Percentiles rank a stretch among this genome's conserved stretches.
Evolutionary conservation across 352 stramenopile species (phyloP).

Genomic region (Pythium folliculosum): DNA sequence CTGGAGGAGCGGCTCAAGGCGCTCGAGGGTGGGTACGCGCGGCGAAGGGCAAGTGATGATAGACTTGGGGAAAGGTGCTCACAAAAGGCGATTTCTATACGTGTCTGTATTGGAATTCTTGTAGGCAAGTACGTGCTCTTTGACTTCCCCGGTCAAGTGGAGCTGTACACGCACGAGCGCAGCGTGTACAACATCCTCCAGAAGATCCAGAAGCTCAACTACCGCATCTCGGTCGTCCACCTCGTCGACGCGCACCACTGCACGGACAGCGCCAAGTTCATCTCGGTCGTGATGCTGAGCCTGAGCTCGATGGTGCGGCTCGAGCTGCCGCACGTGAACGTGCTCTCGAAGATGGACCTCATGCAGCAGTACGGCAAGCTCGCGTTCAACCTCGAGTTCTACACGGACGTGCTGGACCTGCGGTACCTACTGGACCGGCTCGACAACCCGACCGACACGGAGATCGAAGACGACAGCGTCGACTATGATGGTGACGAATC

Average conservation of each 20-base stretch:
- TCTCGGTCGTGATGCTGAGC: slow-evolving; percentile 95
- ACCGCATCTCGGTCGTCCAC: slow-evolving; percentile 91
- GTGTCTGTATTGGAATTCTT: not conserved
- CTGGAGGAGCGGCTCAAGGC: slow-evolving; percentile 91
- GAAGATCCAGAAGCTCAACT: slow-evolving; percentile 90
- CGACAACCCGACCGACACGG: slow-evolving; percentile 43
- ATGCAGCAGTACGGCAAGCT: slow-evolving; percentile 91
- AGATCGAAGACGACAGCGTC: slow-evolving; percentile 39
- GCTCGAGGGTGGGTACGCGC: slow-evolving; percentile 35
- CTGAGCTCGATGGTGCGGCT: slow-evolving; percentile 98
- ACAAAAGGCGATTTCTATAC: too few species aligned
- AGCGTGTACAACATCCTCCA: slow-evolving; percentile 96
- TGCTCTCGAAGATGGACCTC: slow-evolving; percentile 99
- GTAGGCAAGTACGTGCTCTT: slow-evolving; percentile 98
- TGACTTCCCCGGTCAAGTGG: slow-evolving; percentile 99
- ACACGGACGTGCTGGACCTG: slow-evolving; percentile 86
- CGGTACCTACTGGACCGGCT: slow-evolving; percentile 80
- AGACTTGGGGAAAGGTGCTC: not conserved
- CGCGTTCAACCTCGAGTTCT: slow-evolving; percentile 89
- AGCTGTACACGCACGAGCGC: slow-evolving; percentile 99
- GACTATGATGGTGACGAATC: slow-evolving; percentile 31
- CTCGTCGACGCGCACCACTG: slow-evolving; percentile 94
- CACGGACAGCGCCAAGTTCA: slow-evolving; percentile 97
- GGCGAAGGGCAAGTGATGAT: not conserved
- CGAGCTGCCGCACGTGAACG: slow-evolving; percentile 98